Percentiles rank a stretch among this genome's conserved stretches.
Conservation (phyloP, 1,139 yeast species). For the Debaryomyces sp. region DNA sequence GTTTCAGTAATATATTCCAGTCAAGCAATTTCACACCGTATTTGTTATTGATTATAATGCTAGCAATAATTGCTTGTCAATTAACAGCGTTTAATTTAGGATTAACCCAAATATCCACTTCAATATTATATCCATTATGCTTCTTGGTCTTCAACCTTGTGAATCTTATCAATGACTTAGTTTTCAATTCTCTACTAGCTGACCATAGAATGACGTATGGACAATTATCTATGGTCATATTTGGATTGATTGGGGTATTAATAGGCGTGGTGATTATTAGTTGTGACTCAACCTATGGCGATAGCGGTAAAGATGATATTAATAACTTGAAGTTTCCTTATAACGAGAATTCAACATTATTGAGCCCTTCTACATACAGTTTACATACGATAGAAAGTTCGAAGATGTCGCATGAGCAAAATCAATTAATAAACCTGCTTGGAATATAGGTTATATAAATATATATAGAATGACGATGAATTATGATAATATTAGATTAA, state of each 20-base stretch:
- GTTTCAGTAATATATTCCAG: constrained; percentile 22
- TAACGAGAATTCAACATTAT: constrained; percentile 12
- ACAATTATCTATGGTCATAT: constrained; percentile 38
- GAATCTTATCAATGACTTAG: constrained; percentile 73
- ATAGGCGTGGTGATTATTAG: constrained; percentile 46
- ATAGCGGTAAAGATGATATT: constrained; percentile 9
- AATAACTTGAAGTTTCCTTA: constrained; percentile 27
- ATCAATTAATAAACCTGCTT: constrained; percentile 20
- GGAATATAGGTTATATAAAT: constrained; percentile 10
- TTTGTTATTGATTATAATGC: constrained; percentile 58
- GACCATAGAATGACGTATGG: constrained; percentile 31
- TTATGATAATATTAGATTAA: not conserved
- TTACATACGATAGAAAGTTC: constrained; percentile 8
- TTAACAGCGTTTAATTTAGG: constrained; percentile 76
- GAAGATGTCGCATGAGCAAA: constrained; percentile 24
- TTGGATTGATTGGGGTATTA: constrained; percentile 43
- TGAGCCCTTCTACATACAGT: not conserved
- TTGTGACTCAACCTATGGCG: constrained; percentile 45
- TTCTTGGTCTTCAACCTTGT: constrained; percentile 81
- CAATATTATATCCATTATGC: constrained; percentile 80
- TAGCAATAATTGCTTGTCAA: constrained; percentile 73
- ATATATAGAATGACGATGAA: not conserved
- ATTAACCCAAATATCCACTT: constrained; percentile 70
- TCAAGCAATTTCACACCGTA: constrained; percentile 38
- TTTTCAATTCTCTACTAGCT: constrained; percentile 44